These are phyloP conservation scores for Cercospora sp. DNA, from an alignment of 2,329 filamentous ascomycete genomes.

Conservation along the genomic window DNA sequence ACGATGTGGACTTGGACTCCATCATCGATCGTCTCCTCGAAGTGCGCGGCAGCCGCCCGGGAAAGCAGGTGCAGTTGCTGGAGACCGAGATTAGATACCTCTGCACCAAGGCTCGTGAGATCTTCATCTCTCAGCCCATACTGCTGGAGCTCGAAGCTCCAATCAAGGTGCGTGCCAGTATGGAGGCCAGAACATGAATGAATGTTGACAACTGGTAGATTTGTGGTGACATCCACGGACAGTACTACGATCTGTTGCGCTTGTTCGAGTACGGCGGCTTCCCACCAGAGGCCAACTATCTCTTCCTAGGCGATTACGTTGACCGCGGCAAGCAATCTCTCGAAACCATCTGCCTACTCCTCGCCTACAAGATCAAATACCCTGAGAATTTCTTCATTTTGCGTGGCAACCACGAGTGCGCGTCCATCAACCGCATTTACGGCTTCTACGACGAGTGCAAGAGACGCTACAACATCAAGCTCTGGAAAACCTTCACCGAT, in stretches of 20 bases:
- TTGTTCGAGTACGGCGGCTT: constrained; percentile 98
- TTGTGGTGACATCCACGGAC: constrained; percentile 97
- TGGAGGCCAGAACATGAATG: constrained; percentile 1
- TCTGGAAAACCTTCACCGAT: constrained; percentile 99
- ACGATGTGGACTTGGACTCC: constrained; percentile 97
- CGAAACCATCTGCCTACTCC: constrained; percentile 93
- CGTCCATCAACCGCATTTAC: constrained; percentile 98
- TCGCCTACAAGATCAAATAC: constrained; percentile 99
- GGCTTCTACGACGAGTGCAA: constrained; percentile 99
- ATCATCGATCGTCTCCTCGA: constrained; percentile 98
- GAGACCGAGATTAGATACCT: constrained; percentile 96
- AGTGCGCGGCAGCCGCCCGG: constrained; percentile 94
- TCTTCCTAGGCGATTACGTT: constrained; percentile 98
- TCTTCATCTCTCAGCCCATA: constrained; percentile 99
- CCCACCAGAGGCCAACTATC: constrained; percentile 97
- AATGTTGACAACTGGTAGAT: constrained; percentile 63
- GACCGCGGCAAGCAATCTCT: constrained; percentile 99
- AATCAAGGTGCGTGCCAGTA: constrained; percentile 75
- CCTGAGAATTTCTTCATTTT: constrained; percentile 99
- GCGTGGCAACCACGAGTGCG: constrained; percentile 98
- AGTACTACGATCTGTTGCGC: constrained; percentile 97
- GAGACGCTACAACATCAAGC: constrained; percentile 97
- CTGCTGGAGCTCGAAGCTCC: constrained; percentile 95
- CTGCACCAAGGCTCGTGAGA: constrained; percentile 97
- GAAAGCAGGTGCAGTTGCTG: constrained; percentile 96